Evolutionary conservation across 192 early-diverging fungal species (phyloP), one percentile per base, ranked within the genome.

Genomic region (Backusella mclennaniae): DNA sequence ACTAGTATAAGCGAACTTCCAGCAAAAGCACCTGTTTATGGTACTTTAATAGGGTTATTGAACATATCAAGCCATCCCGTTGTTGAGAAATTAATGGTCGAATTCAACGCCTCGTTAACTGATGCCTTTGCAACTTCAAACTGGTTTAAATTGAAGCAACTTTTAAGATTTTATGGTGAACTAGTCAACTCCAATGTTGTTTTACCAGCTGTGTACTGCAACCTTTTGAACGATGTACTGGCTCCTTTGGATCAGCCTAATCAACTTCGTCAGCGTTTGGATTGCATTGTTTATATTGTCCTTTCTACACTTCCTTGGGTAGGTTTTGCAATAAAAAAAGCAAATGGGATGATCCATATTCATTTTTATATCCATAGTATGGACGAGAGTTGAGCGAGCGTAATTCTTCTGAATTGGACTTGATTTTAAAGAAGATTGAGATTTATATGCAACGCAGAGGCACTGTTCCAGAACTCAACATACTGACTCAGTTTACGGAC

Each of bases 231-330:
- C 69, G 80, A 80, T 66, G 84, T 98, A 26, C 78, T 97, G 71
- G 77, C 77, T 11, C 85, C 86, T 0, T 76, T 92, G 67, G 82
- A 89, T 68, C 86, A 93, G 79, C 76, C 85, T 8, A 83, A 82
- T 38, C 71, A 87, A 70, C 52, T 73, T 9, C 46, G 33, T 2
- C 35, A 74, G 15, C 53, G 73, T n/a, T 56, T 74, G 23, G 73
- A 74, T 80, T 90, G 89, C 66, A 88, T 93, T 52, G 90, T 94
- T n/a, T 93, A 85, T 73, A 84, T 92, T 66, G 91, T 94, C 8
- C 84, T 96, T 69, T 87, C 90, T 38, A 89, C 92, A 46, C 85
- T 98, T 72, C 97, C 96, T 44, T 97, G 90, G 90, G 92, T 89
- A 80, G 66, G 81, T 44, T 35, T 59, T 29, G 11, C 9, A 67